These are phyloP conservation scores for Pythium insidiosum DNA, from an alignment of 352 stramenopile genomes.

Conservation along the genomic window DNA sequence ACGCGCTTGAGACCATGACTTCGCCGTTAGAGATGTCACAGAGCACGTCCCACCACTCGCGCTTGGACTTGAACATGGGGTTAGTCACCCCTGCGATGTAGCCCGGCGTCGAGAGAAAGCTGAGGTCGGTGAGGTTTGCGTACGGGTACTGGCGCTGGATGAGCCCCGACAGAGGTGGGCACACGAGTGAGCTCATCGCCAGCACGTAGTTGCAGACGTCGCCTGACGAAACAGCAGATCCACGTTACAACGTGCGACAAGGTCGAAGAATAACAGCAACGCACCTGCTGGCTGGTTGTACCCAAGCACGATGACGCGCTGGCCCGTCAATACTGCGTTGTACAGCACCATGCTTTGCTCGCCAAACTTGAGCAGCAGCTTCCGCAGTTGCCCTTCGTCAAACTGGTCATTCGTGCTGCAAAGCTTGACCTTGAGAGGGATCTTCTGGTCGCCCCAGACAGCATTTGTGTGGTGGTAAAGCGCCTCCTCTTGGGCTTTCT, in stretches of 20 bases:
- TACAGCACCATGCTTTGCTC: constrained; percentile 83
- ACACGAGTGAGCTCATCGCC: constrained; percentile 76
- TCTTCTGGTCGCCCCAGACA: constrained; percentile 47
- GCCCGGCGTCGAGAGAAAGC: constrained; percentile 72
- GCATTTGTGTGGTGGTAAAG: constrained; percentile 53
- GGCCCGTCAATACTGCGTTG: constrained; percentile 77
- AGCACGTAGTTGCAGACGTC: constrained; percentile 85
- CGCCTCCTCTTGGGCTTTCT: constrained; percentile 29
- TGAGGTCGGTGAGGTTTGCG: constrained; percentile 85
- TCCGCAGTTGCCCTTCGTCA: constrained; percentile 60
- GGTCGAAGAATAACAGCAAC: no score
- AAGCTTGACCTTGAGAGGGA: constrained; percentile 71
- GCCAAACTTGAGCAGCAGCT: constrained; percentile 71
- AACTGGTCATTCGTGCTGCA: constrained; percentile 83
- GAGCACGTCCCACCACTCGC: constrained; percentile 88
- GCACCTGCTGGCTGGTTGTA: constrained; percentile 73
- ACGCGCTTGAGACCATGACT: constrained; percentile 43
- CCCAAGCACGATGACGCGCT: constrained; percentile 70
- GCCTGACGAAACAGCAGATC: no score
- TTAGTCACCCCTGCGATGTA: constrained; percentile 90
- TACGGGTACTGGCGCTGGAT: constrained; percentile 83
- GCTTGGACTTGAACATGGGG: constrained; percentile 89
- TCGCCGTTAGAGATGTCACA: constrained; percentile 83
- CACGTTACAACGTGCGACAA: no score
- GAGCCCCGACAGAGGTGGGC: constrained; percentile 67